Evolutionary conservation across 1,284 basidiomycete species (phyloP).

Genomic region (Meripilus lineatus): DNA sequence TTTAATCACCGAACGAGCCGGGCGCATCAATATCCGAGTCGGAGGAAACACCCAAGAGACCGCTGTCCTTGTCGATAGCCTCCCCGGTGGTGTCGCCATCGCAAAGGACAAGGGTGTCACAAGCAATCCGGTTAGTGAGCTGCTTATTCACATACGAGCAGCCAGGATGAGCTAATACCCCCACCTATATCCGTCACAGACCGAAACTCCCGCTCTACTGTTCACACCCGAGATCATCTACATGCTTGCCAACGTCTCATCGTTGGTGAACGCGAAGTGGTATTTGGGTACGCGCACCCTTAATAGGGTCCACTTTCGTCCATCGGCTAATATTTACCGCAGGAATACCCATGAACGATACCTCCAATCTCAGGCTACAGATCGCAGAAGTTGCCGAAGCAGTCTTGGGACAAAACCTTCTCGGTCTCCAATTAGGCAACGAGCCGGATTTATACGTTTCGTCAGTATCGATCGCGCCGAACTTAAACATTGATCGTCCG

Average conservation of each 20-base stretch:
- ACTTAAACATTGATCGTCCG: background rate
- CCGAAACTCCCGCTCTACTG: slow-evolving; percentile 36
- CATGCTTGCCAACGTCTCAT: slow-evolving; percentile 36
- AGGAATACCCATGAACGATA: slow-evolving; percentile 47
- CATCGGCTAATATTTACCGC: background rate
- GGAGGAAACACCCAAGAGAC: slow-evolving; percentile 72
- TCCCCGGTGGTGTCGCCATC: slow-evolving; percentile 40
- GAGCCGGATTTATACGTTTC: slow-evolving; percentile 59
- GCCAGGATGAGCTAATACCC: slow-evolving; percentile 26
- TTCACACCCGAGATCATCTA: slow-evolving; percentile 38
- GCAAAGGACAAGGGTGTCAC: slow-evolving; percentile 49
- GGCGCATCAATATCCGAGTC: slow-evolving; percentile 53
- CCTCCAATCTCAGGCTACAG: slow-evolving; percentile 42
- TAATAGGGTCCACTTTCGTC: background rate
- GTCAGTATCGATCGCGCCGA: slow-evolving; percentile 7
- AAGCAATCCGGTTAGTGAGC: slow-evolving; percentile 49
- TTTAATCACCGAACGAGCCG: slow-evolving; percentile 50
- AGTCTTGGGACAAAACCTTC: slow-evolving; percentile 53
- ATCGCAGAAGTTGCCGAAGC: slow-evolving; percentile 42
- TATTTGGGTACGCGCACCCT: slow-evolving; percentile 28
- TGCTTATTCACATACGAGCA: too few species aligned
- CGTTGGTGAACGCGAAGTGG: slow-evolving; percentile 35
- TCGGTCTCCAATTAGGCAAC: slow-evolving; percentile 58
- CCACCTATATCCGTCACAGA: too few species aligned
- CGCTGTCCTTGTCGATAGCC: slow-evolving; percentile 41